These are phyloP conservation scores for Hypoxylon perforatum DNA, from an alignment of 495 filamentous ascomycete genomes.

Conservation along the genomic window DNA sequence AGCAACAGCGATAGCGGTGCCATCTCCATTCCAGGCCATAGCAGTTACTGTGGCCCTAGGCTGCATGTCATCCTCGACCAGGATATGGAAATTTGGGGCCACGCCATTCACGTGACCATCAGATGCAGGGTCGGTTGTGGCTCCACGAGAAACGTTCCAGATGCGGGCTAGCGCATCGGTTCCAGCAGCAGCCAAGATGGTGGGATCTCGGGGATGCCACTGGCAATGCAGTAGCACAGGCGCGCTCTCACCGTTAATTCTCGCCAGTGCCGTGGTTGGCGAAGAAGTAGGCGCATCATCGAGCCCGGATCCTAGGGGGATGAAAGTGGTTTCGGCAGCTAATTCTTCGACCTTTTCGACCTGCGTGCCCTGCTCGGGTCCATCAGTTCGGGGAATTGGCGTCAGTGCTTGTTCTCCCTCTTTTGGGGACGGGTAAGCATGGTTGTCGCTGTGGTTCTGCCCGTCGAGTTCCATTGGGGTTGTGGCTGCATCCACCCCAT, in stretches of 20 bases:
- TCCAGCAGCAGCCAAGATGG: slow-evolving; percentile 77
- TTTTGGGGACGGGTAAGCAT: slow-evolving; percentile 67
- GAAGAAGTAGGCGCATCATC: slow-evolving; percentile 57
- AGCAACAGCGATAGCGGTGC: slow-evolving; percentile 74
- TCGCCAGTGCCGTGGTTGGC: slow-evolving; percentile 48
- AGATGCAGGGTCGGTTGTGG: slow-evolving; percentile 56
- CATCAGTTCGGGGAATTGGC: slow-evolving; percentile 67
- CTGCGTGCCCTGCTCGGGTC: slow-evolving; percentile 77
- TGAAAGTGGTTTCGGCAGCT: slow-evolving; percentile 71
- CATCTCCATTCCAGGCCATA: slow-evolving; percentile 77
- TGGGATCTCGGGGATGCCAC: slow-evolving; percentile 82
- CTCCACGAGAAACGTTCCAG: slow-evolving; percentile 74
- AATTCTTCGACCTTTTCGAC: slow-evolving; percentile 73
- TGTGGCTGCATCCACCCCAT: slow-evolving; percentile 68
- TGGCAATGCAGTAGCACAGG: slow-evolving; percentile 73
- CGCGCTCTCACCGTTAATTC: slow-evolving; percentile 53
- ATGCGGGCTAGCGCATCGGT: slow-evolving; percentile 81
- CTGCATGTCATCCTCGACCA: slow-evolving; percentile 59
- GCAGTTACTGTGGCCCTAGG: slow-evolving; percentile 64
- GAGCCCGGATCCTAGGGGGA: slow-evolving; percentile 63
- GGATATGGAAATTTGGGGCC: slow-evolving; percentile 49
- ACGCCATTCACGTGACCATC: slow-evolving; percentile 58
- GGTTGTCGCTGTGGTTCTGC: slow-evolving; percentile 56
- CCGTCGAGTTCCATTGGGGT: slow-evolving; percentile 70
- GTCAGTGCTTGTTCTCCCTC: slow-evolving; percentile 66